A percentile compares a stretch with the other conserved stretches of the same genome.
phyloP scores from a whole-genome alignment of 805 yeast species.

The Pichia thaimueangensis region DNA sequence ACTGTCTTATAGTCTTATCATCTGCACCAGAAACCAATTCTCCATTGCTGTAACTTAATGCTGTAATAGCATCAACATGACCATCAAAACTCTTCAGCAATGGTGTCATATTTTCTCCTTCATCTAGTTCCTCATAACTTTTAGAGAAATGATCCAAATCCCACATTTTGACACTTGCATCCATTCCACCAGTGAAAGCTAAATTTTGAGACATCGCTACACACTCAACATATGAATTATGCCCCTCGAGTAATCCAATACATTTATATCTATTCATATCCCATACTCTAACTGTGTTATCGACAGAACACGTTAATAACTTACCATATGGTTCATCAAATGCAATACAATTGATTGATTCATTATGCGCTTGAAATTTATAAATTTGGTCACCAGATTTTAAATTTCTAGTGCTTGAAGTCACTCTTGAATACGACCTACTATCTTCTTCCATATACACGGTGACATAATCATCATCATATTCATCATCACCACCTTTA shows the following conservation, averaged over 20 bases:
- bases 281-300: conserved; percentile 79
- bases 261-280: conserved; percentile 56
- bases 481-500: conserved; percentile 29
- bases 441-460: conserved; percentile 11
- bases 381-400: conserved; percentile 51
- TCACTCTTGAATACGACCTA: conserved; percentile 32
- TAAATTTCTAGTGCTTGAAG: conserved; percentile 42
- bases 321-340: conserved; percentile 73
- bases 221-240: conserved; percentile 50
- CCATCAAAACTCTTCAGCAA: conserved; percentile 49
- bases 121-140: not conserved
- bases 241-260: conserved; percentile 52
- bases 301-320: conserved; percentile 70
- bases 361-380: conserved; percentile 46
- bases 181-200: conserved; percentile 53
- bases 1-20: conserved; percentile 66
- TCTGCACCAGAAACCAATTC: conserved; percentile 64
- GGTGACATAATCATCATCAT: conserved; percentile 22
- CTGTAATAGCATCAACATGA: conserved; percentile 62
- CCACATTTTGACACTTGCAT: conserved; percentile 61
- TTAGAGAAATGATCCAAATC: conserved; percentile 31
- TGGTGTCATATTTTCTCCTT: conserved; percentile 18
- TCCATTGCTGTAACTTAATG: conserved; percentile 46
- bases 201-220: conserved; percentile 45
- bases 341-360: conserved; percentile 50